phyloP scores from a whole-genome alignment of 1,139 yeast species.

The Lizanozyma gosingica region DNA sequence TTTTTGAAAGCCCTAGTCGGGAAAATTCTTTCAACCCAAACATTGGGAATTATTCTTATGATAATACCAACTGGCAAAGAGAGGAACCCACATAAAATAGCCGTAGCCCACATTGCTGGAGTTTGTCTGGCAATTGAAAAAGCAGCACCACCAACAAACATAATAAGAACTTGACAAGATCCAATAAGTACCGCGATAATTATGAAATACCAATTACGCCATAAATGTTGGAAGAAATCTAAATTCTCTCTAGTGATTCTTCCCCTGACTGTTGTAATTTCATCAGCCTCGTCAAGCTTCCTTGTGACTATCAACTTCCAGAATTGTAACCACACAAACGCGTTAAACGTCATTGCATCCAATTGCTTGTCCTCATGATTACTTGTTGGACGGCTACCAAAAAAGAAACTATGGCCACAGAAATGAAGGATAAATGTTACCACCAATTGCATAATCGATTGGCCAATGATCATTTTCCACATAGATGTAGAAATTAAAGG shows the following conservation, averaged over 20 bases:
- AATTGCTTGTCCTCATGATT: conserved; percentile 49
- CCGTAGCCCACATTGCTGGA: conserved; percentile 83
- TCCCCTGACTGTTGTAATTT: conserved; percentile 44
- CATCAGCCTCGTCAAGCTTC: conserved; percentile 84
- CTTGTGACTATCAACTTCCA: conserved; percentile 89
- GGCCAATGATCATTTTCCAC: conserved; percentile 98
- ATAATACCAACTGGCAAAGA: conserved; percentile 76
- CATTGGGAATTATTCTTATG: conserved; percentile 76
- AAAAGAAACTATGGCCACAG: conserved; percentile 61
- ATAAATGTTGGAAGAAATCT: conserved; percentile 75
- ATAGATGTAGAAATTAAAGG: conserved; percentile 82
- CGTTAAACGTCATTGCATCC: conserved; percentile 82
- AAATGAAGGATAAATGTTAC: conserved; percentile 78
- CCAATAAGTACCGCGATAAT: conserved; percentile 65
- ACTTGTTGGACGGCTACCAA: conserved; percentile 23
- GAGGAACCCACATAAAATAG: conserved; percentile 71
- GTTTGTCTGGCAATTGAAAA: conserved; percentile 75
- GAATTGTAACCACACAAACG: conserved; percentile 97
- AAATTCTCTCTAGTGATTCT: conserved; percentile 54
- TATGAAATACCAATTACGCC: conserved; percentile 76
- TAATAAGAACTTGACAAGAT: conserved; percentile 76
- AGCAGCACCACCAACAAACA: conserved; percentile 97
- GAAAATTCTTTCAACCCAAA: conserved; percentile 59
- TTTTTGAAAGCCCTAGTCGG: conserved; percentile 51
- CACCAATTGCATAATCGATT: conserved; percentile 65